phyloP scores from a whole-genome alignment of 2,329 filamentous ascomycete genomes.

The Acrocalymma vagum region DNA sequence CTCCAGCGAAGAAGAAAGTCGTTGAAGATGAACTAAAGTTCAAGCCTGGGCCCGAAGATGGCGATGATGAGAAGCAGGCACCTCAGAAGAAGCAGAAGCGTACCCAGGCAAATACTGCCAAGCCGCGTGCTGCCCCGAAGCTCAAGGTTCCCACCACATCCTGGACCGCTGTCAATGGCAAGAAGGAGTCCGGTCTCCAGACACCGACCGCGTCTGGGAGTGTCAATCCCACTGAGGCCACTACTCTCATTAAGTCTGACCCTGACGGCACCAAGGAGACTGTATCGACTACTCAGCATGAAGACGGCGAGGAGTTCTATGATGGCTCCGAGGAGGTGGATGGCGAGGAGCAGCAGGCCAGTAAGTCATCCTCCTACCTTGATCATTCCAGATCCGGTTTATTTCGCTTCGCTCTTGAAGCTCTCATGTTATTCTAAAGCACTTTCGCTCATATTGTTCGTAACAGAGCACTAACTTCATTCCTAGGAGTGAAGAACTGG shows the following conservation, averaged over 20 bases:
- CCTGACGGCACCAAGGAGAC: neutral
- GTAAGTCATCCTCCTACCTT: too few relatives aligned
- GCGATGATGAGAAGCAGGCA: constrained; percentile 1
- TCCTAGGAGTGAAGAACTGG: too few relatives aligned
- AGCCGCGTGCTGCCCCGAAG: constrained; percentile 6
- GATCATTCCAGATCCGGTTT: too few relatives aligned
- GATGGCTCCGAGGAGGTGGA: constrained; percentile 9
- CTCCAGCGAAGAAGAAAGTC: constrained; percentile 11
- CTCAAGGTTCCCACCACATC: neutral
- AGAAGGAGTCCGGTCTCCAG: constrained; percentile 1
- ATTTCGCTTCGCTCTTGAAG: too few relatives aligned
- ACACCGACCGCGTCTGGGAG: neutral
- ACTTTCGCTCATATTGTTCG: too few relatives aligned
- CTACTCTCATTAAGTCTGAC: constrained; percentile 2
- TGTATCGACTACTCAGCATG: neutral
- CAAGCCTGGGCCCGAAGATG: constrained; percentile 4
- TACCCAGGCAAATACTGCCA: constrained; percentile 5
- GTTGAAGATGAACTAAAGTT: constrained; percentile 2
- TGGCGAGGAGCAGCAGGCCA: constrained; percentile 3
- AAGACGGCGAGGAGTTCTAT: constrained; percentile 9
- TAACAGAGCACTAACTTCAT: too few relatives aligned
- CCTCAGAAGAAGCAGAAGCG: constrained; percentile 12
- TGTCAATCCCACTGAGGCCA: constrained; percentile 3
- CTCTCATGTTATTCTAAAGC: too few relatives aligned
- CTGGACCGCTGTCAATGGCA: constrained; percentile 2